phyloP scores from a whole-genome alignment of 2,329 filamentous ascomycete genomes.

The Ophiobolus disseminans region DNA sequence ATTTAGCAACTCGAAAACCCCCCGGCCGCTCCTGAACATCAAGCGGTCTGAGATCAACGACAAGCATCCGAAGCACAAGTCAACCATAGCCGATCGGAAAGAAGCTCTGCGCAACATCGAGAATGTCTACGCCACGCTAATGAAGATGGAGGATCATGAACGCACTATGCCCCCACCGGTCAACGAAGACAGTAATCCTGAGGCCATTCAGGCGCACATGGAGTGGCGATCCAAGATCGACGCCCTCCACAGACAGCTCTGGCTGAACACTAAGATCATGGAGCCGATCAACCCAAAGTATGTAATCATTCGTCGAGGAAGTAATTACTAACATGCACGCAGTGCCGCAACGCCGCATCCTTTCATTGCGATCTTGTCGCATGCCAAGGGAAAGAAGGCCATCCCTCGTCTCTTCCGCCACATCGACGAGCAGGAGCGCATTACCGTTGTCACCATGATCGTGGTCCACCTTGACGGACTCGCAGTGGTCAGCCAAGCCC shows the following conservation, averaged over 20 bases:
- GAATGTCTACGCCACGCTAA: conserved; percentile 82
- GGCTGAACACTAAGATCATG: conserved; percentile 88
- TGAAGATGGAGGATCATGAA: conserved; percentile 94
- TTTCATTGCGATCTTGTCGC: conserved; percentile 94
- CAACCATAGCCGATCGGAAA: conserved; percentile 75
- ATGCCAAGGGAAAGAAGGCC: conserved; percentile 94
- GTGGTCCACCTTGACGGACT: conserved; percentile 90
- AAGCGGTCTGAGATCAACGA: conserved; percentile 79
- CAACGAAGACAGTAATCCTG: conserved; percentile 69
- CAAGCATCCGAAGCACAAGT: conserved; percentile 50
- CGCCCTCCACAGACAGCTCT: conserved; percentile 79
- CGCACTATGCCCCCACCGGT: conserved; percentile 76
- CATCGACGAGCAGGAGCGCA: conserved; percentile 88
- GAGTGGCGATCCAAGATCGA: conserved; percentile 79
- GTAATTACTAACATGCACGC: conserved; percentile 32
- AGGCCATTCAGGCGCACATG: conserved; percentile 74
- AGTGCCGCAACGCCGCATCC: conserved; percentile 77
- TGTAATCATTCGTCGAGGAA: conserved; percentile 23
- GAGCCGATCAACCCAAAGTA: conserved; percentile 76
- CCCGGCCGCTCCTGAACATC: conserved; percentile 92
- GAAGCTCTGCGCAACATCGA: conserved; percentile 86
- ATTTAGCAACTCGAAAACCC: conserved; percentile 98
- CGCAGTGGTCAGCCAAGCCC: conserved; percentile 84
- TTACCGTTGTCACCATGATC: conserved; percentile 95
- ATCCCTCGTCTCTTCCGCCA: conserved; percentile 95